Base-by-base conservation (phyloP, 2,329 filamentous ascomycete species). In the Trichoderma sp. region DNA sequence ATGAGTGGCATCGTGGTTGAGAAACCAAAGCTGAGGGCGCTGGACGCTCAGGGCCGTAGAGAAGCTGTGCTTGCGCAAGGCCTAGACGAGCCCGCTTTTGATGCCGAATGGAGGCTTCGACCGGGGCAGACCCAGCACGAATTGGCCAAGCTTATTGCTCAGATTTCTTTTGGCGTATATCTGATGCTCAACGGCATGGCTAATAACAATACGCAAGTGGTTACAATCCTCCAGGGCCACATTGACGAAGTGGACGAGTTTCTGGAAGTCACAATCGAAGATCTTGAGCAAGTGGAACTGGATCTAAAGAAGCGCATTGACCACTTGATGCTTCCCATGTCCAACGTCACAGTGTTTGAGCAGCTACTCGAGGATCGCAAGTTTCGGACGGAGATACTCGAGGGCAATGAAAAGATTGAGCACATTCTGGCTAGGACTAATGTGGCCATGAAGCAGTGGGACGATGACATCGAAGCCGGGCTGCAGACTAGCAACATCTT, bases 171-270 rank as follows among this genome's bases (percentile, higher is more conserved):
- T 80, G 95, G 96, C 24, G 91, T 98, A 47, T 95, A 98, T 80
- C 85, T 98, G 58, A 83, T 98, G 71, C 89, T 97, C 70, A 91
- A 95, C 77, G 90, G 91, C 73, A 89, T 97, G 80, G 95, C 96
- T 68, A 97, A 95, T 81, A 97, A 93, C 76, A 93, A 97, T 75
- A 87, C 90, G 39, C 93, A 97, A 79, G 95, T 98, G 14, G 91
- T 97, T 74, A 90, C 88, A 74, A 98, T 98, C 68, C 86, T 98
- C 71, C 94, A 98, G 78, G 90, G 89, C 15, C 95, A 98, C 80
- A 96, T 98, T 73, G 93, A 97, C 78, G 95, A 98, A 81, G 89
- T 98, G 34, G 96, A 98, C 81, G 91, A 92, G 77, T 98, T 97
- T 78, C 84, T 98, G 39, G 93, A 97, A 80, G 90, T 92, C 21